Conservation (phyloP, 257 asterid species). For the Petunia axillaris region DNA sequence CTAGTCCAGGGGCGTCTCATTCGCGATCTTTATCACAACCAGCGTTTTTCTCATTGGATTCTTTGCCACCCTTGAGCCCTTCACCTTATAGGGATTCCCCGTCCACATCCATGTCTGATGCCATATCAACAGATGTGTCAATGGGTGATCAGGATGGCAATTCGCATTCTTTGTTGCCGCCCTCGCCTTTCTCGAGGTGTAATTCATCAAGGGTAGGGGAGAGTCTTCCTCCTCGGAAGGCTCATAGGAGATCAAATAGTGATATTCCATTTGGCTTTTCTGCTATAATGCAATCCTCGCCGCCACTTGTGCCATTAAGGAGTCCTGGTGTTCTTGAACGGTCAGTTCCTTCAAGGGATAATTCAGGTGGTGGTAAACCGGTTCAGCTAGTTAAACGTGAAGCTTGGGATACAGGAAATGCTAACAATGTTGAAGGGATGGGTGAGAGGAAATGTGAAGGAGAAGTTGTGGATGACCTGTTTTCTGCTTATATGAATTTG, state of each 20-base stretch:
- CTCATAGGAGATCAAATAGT: constrained; percentile 69
- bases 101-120: constrained; percentile 46
- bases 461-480: constrained; percentile 61
- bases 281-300: constrained; percentile 55
- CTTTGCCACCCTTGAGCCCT: constrained; percentile 92
- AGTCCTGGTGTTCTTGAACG: constrained; percentile 57
- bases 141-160: constrained; percentile 72
- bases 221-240: constrained; percentile 64
- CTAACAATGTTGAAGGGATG: constrained; percentile 62
- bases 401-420: constrained; percentile 64
- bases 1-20: constrained; percentile 60
- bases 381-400: constrained; percentile 73
- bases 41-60: constrained; percentile 68
- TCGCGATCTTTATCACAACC: constrained; percentile 84
- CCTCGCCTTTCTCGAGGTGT: constrained; percentile 67
- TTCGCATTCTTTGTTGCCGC: constrained; percentile 57
- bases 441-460: constrained; percentile 71
- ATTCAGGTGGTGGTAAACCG: constrained; percentile 51
- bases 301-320: constrained; percentile 56
- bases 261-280: constrained; percentile 68
- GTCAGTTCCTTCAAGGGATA: constrained; percentile 42
- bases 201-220: constrained; percentile 55
- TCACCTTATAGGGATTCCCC: constrained; percentile 62
- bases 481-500: constrained; percentile 62
- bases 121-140: constrained; percentile 50